These are phyloP conservation scores for Colletotrichum tanaceti DNA, from an alignment of 2,329 filamentous ascomycete species.

Conservation along the genomic window DNA sequence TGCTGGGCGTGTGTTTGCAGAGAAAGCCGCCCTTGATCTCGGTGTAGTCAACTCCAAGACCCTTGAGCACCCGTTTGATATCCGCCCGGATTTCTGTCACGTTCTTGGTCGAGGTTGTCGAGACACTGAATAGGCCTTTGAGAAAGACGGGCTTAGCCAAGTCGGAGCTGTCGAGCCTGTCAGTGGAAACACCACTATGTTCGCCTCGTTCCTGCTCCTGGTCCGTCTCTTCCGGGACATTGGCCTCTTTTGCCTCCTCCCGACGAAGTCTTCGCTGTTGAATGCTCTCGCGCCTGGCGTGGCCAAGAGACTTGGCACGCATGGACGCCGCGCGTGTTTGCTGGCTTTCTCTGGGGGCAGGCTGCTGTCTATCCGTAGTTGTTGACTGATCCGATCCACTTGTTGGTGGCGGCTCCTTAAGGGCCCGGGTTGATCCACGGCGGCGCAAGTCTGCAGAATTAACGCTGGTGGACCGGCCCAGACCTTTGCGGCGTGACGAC, in stretches of 20 bases:
- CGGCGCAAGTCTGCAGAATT: conserved; percentile 86
- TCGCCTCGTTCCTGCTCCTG: conserved; percentile 72
- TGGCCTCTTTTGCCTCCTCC: conserved; percentile 77
- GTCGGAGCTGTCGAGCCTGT: conserved; percentile 75
- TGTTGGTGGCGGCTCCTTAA: conserved; percentile 76
- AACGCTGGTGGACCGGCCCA: conserved; percentile 91
- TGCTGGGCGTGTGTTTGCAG: conserved; percentile 89
- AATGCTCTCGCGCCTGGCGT: conserved; percentile 90
- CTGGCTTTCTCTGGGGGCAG: conserved; percentile 62
- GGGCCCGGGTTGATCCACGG: conserved; percentile 61
- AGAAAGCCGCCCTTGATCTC: conserved; percentile 95
- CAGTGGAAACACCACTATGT: conserved; percentile 69
- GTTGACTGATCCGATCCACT: conserved; percentile 84
- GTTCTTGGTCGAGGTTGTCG: conserved; percentile 93
- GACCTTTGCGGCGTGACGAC: conserved; percentile 72
- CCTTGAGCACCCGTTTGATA: conserved; percentile 88
- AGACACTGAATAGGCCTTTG: conserved; percentile 96
- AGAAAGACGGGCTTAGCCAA: conserved; percentile 94
- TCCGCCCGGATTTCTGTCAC: conserved; percentile 87
- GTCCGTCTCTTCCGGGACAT: conserved; percentile 92
- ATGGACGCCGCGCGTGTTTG: conserved; percentile 72
- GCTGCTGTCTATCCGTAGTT: conserved; percentile 63
- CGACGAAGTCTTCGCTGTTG: conserved; percentile 83
- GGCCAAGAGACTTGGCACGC: conserved; percentile 87
- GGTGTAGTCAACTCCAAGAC: conserved; percentile 88